These are phyloP conservation scores for Xylariaceae sp. DNA, from an alignment of 2,329 filamentous ascomycete genomes.

Conservation along the genomic window DNA sequence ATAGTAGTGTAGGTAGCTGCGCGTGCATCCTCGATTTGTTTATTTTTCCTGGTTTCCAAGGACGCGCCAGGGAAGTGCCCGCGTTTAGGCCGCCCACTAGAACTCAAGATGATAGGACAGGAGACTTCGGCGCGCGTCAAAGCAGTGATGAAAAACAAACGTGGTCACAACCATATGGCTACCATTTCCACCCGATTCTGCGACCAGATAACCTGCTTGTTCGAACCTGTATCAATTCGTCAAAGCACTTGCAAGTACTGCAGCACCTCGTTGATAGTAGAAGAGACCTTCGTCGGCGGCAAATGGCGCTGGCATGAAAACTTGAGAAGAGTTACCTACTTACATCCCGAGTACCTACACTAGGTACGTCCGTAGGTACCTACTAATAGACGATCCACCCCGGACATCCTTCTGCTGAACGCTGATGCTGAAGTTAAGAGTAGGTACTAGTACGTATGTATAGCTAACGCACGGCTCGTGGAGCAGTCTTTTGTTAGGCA, in stretches of 20 bases:
- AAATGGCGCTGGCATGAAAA: no score
- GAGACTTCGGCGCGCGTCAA: conserved; percentile 21
- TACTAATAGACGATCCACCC: no score
- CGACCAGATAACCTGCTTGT: not conserved
- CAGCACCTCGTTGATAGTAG: no score
- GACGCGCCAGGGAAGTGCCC: conserved; percentile 26
- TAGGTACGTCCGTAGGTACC: not conserved
- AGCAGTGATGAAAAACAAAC: conserved; percentile 3
- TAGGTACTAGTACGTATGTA: no score
- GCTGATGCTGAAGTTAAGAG: no score
- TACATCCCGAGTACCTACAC: not conserved
- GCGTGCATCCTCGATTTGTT: conserved; percentile 20
- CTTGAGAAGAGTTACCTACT: not conserved
- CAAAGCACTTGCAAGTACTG: not conserved
- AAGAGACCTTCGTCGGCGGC: no score
- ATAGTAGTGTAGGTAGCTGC: not conserved
- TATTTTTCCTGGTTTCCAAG: conserved; percentile 17
- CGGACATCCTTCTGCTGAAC: no score
- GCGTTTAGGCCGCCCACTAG: conserved; percentile 24
- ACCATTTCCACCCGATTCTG: not conserved
- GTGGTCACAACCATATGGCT: conserved; percentile 2
- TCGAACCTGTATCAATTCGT: no score
- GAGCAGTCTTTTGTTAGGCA: no score
- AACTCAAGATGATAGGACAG: conserved; percentile 23
- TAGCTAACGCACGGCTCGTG: no score